These are phyloP conservation scores for Blastomyces emzantsi DNA, from an alignment of 2,329 filamentous ascomycete genomes.

Conservation along the genomic window DNA sequence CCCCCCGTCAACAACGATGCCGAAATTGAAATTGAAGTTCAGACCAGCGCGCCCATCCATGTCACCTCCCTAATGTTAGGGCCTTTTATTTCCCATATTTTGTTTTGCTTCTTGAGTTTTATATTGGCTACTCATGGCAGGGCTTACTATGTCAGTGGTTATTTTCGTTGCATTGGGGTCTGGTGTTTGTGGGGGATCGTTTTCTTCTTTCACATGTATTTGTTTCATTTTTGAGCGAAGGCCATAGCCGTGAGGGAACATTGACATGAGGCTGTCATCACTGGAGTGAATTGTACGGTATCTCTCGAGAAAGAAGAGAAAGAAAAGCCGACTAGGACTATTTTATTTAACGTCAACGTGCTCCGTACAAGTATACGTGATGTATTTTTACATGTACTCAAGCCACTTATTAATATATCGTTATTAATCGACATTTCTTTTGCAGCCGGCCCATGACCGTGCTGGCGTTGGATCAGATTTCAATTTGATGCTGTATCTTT, in stretches of 20 bases:
- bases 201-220: not conserved
- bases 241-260: not conserved
- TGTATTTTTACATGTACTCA: not conserved
- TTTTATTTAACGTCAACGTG: not conserved
- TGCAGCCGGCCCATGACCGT: not conserved
- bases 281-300: not conserved
- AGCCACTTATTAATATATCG: not conserved
- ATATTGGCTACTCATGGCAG: not conserved
- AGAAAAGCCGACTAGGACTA: not conserved
- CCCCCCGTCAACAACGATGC: constrained; percentile 20
- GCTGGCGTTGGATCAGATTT: not conserved
- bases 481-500: not conserved
- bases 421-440: not conserved
- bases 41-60: constrained; percentile 20
- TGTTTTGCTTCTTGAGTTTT: not conserved
- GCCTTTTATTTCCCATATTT: not conserved
- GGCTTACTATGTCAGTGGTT: not conserved
- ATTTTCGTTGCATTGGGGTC: not conserved
- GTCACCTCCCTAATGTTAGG: constrained; percentile 2
- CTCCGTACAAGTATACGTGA: not conserved
- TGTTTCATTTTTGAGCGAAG: not conserved
- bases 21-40: constrained; percentile 37
- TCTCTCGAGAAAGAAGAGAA: not conserved
- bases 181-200: not conserved
- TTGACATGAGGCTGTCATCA: not conserved